A percentile compares a stretch with the other conserved stretches of the same genome.
These are phyloP conservation scores for Gastrodia elata DNA, from an alignment of 106 monocot genomes.

Conservation along the genomic window DNA sequence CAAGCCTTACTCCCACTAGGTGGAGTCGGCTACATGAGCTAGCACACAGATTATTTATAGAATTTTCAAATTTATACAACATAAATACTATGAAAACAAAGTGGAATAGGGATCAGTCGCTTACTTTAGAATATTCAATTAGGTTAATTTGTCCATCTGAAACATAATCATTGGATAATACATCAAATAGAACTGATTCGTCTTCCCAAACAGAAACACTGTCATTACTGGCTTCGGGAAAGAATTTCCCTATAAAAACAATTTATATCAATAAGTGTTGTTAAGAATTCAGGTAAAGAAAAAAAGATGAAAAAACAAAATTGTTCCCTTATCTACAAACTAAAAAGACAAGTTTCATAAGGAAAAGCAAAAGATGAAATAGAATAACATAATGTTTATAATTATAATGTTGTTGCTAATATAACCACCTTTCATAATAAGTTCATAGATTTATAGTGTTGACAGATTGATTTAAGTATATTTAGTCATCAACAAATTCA, in stretches of 20 bases:
- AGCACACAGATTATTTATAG: not conserved
- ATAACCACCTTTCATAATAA: not conserved
- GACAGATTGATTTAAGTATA: too few species aligned
- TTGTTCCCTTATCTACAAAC: not conserved
- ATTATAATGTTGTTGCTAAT: not conserved
- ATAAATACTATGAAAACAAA: not conserved
- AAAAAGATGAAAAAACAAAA: not conserved
- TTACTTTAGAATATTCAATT: conserved; percentile 48
- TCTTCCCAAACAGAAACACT: conserved; percentile 85
- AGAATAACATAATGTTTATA: not conserved
- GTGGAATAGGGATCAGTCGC: not conserved
- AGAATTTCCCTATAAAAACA: conserved; percentile 55
- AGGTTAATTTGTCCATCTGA: conserved; percentile 28
- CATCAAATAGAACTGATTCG: conserved; percentile 75
- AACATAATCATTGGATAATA: conserved; percentile 62
- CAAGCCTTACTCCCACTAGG: too few species aligned
- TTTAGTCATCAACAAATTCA: too few species aligned
- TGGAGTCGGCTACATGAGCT: too few species aligned
- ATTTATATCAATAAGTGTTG: not conserved
- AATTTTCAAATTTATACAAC: not conserved
- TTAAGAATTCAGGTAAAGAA: not conserved
- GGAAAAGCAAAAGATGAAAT: not conserved
- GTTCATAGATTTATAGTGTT: not conserved
- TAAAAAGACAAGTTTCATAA: not conserved
- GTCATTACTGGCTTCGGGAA: conserved; percentile 59